Conservation (phyloP, 768 basidiomycete species). For the Collybiopsis confluens region DNA sequence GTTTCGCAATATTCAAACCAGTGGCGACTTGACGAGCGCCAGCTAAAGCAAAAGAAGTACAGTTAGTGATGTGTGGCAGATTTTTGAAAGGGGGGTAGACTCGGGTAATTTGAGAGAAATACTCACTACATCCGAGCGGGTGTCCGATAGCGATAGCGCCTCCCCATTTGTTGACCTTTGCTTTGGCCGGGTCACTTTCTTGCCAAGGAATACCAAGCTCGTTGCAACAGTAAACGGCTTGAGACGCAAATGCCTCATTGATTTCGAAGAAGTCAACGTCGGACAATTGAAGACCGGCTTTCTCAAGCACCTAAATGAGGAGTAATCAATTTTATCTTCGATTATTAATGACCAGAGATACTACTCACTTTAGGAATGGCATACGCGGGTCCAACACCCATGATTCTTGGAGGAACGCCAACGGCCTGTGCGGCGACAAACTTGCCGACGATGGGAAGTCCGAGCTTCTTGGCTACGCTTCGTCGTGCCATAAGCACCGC, state of each 20-base stretch:
- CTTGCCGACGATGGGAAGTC: constrained; percentile 85
- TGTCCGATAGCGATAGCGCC: constrained; percentile 91
- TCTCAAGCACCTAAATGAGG: constrained; percentile 41
- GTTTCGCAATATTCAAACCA: constrained; percentile 75
- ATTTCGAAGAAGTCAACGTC: constrained; percentile 92
- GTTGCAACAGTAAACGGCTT: constrained; percentile 71
- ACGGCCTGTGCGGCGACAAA: constrained; percentile 65
- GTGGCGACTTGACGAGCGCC: constrained; percentile 88
- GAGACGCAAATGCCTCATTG: constrained; percentile 87
- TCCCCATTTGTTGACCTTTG: constrained; percentile 81
- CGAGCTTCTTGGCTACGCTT: constrained; percentile 74
- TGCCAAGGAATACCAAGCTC: constrained; percentile 59
- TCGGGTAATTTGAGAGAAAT: background rate
- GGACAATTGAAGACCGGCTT: constrained; percentile 55
- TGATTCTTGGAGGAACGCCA: constrained; percentile 83
- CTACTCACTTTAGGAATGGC: constrained; percentile 65
- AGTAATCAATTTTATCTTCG: background rate
- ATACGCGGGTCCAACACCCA: constrained; percentile 89
- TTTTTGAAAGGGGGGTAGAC: constrained; percentile 10
- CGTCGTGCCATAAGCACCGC: constrained; percentile 83
- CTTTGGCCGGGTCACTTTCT: background rate
- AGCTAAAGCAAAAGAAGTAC: constrained; percentile 37
- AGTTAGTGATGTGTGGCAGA: too few relatives aligned
- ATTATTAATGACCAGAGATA: background rate
- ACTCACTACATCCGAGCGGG: constrained; percentile 80